These are phyloP conservation scores for Zasmidium angulare DNA, from an alignment of 2,329 filamentous ascomycete species.

Conservation along the genomic window DNA sequence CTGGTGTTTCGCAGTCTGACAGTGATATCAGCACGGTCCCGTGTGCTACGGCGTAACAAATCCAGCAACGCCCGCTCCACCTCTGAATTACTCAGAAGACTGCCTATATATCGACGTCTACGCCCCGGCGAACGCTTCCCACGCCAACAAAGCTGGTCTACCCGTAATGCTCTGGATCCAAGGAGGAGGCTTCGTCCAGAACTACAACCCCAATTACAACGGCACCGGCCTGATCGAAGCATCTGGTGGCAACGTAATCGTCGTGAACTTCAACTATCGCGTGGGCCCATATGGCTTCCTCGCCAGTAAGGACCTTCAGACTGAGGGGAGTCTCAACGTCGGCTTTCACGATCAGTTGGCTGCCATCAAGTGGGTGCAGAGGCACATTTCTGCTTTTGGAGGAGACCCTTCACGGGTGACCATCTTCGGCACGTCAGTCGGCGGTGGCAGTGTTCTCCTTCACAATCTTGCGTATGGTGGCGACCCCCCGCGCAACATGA, in stretches of 20 bases:
- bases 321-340: conserved; percentile 32
- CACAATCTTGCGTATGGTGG: conserved; percentile 56
- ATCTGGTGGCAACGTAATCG: conserved; percentile 57
- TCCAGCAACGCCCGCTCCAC: conserved; percentile 26
- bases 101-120: conserved; percentile 67
- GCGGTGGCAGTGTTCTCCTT: conserved; percentile 61
- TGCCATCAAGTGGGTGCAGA: conserved; percentile 33
- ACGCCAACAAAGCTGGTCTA: conserved; percentile 55
- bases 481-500: conserved; percentile 33
- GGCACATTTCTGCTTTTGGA: conserved; percentile 24
- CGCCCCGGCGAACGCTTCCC: conserved; percentile 52
- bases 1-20: no score
- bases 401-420: conserved; percentile 27
- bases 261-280: conserved; percentile 72
- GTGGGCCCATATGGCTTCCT: conserved; percentile 72
- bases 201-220: conserved; percentile 38
- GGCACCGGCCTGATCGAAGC: conserved; percentile 36
- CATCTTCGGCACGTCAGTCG: conserved; percentile 60
- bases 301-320: conserved; percentile 36
- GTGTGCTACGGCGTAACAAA: background rate
- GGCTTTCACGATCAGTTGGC: conserved; percentile 31
- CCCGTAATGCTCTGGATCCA: conserved; percentile 49
- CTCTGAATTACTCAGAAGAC: conserved; percentile 44
- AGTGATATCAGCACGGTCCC: background rate
- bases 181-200: conserved; percentile 41